Percentiles rank a stretch among this genome's conserved stretches.
These are phyloP conservation scores for Leishmania aethiopica DNA, from an alignment of 208 protist species.

Conservation along the genomic window DNA sequence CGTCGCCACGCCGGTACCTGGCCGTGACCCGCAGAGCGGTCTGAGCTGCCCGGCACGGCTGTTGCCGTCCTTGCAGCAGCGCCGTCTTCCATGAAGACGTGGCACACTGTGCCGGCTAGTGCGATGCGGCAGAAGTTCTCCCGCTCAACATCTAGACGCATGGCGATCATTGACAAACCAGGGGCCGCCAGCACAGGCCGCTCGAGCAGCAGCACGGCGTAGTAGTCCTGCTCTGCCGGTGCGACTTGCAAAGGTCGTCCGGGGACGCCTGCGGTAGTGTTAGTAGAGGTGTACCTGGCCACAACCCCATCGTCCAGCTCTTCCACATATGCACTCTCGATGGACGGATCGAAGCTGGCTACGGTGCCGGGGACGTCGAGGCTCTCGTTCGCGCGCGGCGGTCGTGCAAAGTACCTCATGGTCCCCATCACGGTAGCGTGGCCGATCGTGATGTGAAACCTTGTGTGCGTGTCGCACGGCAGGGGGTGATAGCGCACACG, in stretches of 20 bases:
- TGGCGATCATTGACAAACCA: slow-evolving; percentile 57
- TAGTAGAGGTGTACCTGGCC: slow-evolving; percentile 23
- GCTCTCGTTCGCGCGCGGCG: neutral
- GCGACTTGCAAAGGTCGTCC: slow-evolving; percentile 37
- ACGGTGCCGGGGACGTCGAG: neutral
- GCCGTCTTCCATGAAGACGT: slow-evolving; percentile 24
- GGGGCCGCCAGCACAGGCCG: slow-evolving; percentile 37
- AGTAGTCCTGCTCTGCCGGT: slow-evolving; percentile 38
- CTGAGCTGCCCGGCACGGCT: neutral
- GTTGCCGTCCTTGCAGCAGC: neutral
- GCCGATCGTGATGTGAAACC: slow-evolving; percentile 87
- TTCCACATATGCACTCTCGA: slow-evolving; percentile 54
- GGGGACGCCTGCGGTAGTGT: neutral
- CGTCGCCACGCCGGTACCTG: slow-evolving; percentile 44
- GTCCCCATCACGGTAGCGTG: slow-evolving; percentile 88
- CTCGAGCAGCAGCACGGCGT: slow-evolving; percentile 68
- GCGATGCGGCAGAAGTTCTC: slow-evolving; percentile 83
- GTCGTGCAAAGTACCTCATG: slow-evolving; percentile 71
- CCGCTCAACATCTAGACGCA: slow-evolving; percentile 69
- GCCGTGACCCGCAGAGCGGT: neutral
- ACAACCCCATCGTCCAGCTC: slow-evolving; percentile 41
- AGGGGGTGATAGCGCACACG: slow-evolving; percentile 82
- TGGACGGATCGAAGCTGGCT: slow-evolving; percentile 15
- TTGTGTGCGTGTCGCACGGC: slow-evolving; percentile 57
- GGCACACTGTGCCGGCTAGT: slow-evolving; percentile 50